These are phyloP conservation scores for Aspergillus sp. DNA, from an alignment of 2,329 filamentous ascomycete genomes.

Conservation along the genomic window DNA sequence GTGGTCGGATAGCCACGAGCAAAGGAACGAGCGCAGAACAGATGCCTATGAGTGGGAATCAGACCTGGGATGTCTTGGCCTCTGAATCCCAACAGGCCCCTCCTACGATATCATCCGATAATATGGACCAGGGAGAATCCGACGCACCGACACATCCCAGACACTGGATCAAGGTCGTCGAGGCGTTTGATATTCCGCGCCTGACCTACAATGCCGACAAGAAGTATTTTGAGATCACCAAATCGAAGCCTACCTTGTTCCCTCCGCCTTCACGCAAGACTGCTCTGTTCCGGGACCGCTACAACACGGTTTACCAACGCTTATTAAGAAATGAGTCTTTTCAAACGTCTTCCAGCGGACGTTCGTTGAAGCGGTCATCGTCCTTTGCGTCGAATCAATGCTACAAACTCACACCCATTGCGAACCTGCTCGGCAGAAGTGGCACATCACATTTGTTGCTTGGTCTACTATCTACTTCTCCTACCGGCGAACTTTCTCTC, in stretches of 20 bases:
- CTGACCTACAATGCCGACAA: conserved; percentile 55
- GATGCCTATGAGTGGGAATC: conserved; percentile 35
- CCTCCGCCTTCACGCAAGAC: conserved; percentile 80
- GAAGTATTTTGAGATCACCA: conserved; percentile 82
- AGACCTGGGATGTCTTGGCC: conserved; percentile 50
- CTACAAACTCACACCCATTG: conserved; percentile 86
- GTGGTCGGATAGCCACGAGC: conserved; percentile 57
- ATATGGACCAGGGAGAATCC: conserved; percentile 55
- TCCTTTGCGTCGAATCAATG: conserved; percentile 58
- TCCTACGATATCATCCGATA: conserved; percentile 41
- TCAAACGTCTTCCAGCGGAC: conserved; percentile 66
- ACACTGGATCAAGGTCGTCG: conserved; percentile 79
- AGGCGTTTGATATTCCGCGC: conserved; percentile 78
- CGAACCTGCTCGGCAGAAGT: conserved; percentile 71
- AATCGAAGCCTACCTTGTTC: conserved; percentile 66
- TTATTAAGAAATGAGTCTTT: conserved; percentile 91
- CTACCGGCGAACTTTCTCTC: conserved; percentile 77
- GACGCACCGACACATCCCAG: conserved; percentile 68
- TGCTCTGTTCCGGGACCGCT: conserved; percentile 80
- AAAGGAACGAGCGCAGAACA: conserved; percentile 44
- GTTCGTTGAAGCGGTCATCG: conserved; percentile 57
- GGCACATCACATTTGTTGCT: conserved; percentile 83
- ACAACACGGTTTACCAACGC: conserved; percentile 87
- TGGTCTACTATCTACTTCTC: conserved; percentile 75
- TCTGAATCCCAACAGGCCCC: conserved; percentile 29